Percentiles rank a stretch among this genome's conserved stretches.
Evolutionary conservation across 2,329 filamentous ascomycete genomes (phyloP).

Genomic region (Pseudocercospora eumusae): DNA sequence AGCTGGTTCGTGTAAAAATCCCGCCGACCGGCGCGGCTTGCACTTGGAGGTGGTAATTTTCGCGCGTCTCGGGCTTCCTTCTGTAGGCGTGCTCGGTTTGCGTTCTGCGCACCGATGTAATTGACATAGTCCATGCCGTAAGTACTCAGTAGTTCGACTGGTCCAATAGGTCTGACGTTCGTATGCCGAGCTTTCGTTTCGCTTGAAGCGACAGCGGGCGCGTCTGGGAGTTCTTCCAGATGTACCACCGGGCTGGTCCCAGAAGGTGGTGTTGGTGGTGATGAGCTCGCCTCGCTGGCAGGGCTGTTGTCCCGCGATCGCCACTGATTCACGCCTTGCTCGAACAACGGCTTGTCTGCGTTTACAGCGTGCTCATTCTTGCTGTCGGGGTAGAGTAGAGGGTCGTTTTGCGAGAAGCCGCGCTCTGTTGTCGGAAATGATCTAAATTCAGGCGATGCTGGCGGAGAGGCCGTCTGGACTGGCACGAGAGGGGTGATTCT

Average conservation of each 20-base stretch:
- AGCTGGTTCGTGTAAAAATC: constrained; percentile 24
- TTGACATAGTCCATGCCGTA: constrained; percentile 26
- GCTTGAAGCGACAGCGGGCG: background rate
- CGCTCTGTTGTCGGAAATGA: constrained; percentile 17
- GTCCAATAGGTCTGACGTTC: constrained; percentile 10
- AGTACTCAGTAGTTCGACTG: constrained; percentile 17
- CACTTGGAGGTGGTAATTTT: constrained; percentile 20
- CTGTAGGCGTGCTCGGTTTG: constrained; percentile 21
- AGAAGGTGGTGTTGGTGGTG: constrained; percentile 12
- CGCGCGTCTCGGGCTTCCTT: constrained; percentile 12
- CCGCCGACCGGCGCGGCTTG: constrained; percentile 13
- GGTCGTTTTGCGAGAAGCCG: constrained; percentile 23
- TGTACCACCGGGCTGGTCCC: constrained; percentile 11
- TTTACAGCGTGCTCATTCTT: constrained; percentile 12
- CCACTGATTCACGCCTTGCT: constrained; percentile 4
- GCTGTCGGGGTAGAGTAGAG: constrained; percentile 27
- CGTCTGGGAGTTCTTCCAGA: constrained; percentile 8
- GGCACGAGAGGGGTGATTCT: background rate
- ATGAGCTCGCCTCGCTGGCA: constrained; percentile 11
- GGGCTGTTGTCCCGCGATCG: constrained; percentile 9
- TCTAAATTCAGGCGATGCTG: constrained; percentile 29
- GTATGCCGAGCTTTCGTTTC: background rate
- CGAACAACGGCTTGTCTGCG: constrained; percentile 20
- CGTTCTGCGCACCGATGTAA: constrained; percentile 15
- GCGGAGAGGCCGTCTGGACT: constrained; percentile 26